Conservation (phyloP, 495 filamentous ascomycete genomes). For the Penicillium ochrochloron region DNA sequence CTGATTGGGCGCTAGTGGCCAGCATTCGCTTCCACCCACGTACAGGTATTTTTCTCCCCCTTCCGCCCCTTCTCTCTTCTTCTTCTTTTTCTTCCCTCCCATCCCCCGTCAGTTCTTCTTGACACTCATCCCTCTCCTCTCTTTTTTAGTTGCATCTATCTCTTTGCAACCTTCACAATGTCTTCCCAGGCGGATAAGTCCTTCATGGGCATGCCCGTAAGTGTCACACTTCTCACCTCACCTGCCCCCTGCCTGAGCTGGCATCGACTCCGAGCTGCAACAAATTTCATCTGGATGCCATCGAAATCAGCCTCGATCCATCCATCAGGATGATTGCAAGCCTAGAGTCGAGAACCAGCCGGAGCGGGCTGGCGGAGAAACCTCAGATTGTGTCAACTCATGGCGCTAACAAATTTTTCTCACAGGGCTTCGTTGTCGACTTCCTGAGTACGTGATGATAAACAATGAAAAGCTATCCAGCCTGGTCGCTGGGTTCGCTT, state of each 20-base stretch:
- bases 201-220: conserved; percentile 85
- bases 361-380: neutral
- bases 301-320: conserved; percentile 10
- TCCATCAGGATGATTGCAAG: neutral
- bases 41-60: conserved; percentile 50
- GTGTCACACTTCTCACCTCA: conserved; percentile 24
- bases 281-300: conserved; percentile 11
- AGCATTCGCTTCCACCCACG: conserved; percentile 48
- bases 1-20: conserved; percentile 44
- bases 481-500: conserved; percentile 9
- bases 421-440: conserved; percentile 76
- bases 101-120: conserved; percentile 47
- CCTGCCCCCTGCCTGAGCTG: conserved; percentile 16
- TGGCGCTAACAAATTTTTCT: conserved; percentile 42
- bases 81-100: conserved; percentile 38
- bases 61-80: conserved; percentile 46
- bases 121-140: conserved; percentile 50
- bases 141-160: conserved; percentile 44
- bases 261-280: conserved; percentile 10
- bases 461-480: conserved; percentile 9
- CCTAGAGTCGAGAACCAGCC: neutral
- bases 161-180: conserved; percentile 55
- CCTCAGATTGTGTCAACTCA: neutral
- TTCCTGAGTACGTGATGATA: conserved; percentile 86
- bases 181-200: conserved; percentile 67